phyloP scores from a whole-genome alignment of 2,329 filamentous ascomycete genomes.

The Ceratocystis albifundus region DNA sequence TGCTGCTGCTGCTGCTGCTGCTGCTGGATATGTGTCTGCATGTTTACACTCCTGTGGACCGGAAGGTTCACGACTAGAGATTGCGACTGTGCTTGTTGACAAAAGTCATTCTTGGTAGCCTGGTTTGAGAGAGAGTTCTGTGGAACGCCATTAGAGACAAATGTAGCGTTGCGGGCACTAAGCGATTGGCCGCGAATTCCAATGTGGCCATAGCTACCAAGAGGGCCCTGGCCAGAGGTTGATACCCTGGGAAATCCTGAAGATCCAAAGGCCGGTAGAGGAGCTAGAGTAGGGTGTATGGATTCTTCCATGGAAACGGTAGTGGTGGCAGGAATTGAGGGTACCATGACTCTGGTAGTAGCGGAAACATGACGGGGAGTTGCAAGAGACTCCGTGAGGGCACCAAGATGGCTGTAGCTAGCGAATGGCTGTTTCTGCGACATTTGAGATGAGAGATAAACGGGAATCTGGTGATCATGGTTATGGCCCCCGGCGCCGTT shows the following conservation, averaged over 20 bases:
- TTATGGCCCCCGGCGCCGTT: neutral
- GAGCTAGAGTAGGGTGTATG: neutral
- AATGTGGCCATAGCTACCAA: slow-evolving; percentile 7
- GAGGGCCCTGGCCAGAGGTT: slow-evolving; percentile 5
- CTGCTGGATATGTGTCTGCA: slow-evolving; percentile 7
- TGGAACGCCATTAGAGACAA: slow-evolving; percentile 6
- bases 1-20: neutral
- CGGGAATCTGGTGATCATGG: slow-evolving; percentile 2
- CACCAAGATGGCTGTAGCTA: neutral
- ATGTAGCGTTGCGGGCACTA: neutral
- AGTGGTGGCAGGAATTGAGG: neutral
- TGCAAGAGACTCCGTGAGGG: neutral
- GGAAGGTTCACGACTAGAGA: neutral
- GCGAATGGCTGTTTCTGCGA: slow-evolving; percentile 4
- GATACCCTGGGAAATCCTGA: slow-evolving; percentile 7
- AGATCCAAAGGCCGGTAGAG: slow-evolving; percentile 4
- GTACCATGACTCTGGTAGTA: neutral
- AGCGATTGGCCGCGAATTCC: neutral
- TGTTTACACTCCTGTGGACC: neutral
- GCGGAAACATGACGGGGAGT: slow-evolving; percentile 1
- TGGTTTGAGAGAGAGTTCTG: slow-evolving; percentile 1
- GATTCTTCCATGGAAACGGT: neutral
- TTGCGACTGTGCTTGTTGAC: slow-evolving; percentile 7
- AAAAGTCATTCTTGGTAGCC: slow-evolving; percentile 6
- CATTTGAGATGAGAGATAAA: slow-evolving; percentile 4